phyloP scores from a whole-genome alignment of 305 asterid genomes.

The Fraxinus floribunda region DNA sequence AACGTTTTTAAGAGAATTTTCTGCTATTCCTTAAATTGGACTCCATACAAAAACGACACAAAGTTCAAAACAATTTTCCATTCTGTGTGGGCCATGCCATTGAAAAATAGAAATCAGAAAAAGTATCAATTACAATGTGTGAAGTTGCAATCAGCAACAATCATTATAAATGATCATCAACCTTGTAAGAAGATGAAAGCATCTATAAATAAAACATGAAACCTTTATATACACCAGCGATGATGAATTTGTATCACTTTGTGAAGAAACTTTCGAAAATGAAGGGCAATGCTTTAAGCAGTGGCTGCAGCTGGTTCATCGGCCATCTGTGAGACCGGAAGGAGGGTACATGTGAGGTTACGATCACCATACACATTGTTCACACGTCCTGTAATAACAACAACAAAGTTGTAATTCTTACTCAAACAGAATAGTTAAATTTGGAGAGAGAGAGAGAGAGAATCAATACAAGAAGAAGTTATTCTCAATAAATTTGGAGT shows the following conservation, averaged over 20 bases:
- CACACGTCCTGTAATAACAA: conserved; percentile 40
- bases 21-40: neutral
- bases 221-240: conserved; percentile 45
- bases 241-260: conserved; percentile 12
- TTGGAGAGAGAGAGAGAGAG: neutral
- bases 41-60: neutral
- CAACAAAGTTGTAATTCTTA: neutral
- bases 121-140: conserved; percentile 16
- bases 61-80: neutral
- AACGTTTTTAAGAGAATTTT: neutral
- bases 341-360: conserved; percentile 93
- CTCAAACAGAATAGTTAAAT: neutral
- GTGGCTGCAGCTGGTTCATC: conserved; percentile 82
- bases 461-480: neutral
- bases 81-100: neutral
- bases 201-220: conserved; percentile 30
- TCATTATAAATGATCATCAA: conserved; percentile 15
- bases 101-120: neutral
- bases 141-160: conserved; percentile 42
- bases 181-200: conserved; percentile 23
- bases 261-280: conserved; percentile 7
- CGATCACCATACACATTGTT: conserved; percentile 97
- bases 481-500: neutral
- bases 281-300: conserved; percentile 38
- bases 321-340: conserved; percentile 60